These are phyloP conservation scores for Bruguiera hainesii DNA, from an alignment of 441 rosid species.

Conservation along the genomic window DNA sequence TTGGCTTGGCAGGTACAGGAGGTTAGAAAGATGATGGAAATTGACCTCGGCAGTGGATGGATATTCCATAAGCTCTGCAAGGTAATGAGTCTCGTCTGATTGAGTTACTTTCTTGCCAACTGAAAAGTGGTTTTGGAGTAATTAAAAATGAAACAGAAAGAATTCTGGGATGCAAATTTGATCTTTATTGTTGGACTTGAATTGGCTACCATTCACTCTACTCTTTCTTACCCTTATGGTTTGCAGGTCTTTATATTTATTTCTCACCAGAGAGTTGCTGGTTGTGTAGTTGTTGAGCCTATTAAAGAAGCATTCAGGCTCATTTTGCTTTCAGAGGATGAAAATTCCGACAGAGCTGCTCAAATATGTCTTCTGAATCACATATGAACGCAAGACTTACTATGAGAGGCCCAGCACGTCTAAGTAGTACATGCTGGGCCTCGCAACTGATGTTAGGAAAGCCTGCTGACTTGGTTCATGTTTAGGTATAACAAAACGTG, in stretches of 20 bases:
- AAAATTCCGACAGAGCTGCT: slow-evolving; percentile 14
- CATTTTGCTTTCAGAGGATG: slow-evolving; percentile 32
- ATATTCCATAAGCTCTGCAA: slow-evolving; percentile 63
- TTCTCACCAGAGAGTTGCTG: slow-evolving; percentile 43
- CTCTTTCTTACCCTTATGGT: not conserved
- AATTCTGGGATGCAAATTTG: not conserved
- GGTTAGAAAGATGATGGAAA: slow-evolving; percentile 74
- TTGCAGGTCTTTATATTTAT: slow-evolving; percentile 60
- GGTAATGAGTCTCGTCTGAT: slow-evolving; percentile 25
- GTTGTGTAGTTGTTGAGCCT: slow-evolving; percentile 69
- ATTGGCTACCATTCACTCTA: slow-evolving; percentile 1
- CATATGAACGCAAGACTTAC: too few species aligned
- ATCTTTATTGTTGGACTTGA: not conserved
- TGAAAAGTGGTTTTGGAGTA: too few species aligned
- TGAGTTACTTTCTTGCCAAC: not conserved
- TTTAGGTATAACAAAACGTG: too few species aligned
- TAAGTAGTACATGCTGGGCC: too few species aligned
- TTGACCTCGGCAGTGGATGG: slow-evolving; percentile 79
- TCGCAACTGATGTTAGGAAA: too few species aligned
- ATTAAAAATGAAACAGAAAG: too few species aligned
- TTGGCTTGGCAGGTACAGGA: slow-evolving; percentile 61
- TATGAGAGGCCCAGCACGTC: too few species aligned
- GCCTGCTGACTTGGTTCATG: too few species aligned
- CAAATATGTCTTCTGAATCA: not conserved
- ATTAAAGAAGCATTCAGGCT: slow-evolving; percentile 72